Percentiles rank a stretch among this genome's conserved stretches.
These are phyloP conservation scores for Galerina sulciceps DNA, from an alignment of 768 basidiomycete species.

Conservation along the genomic window DNA sequence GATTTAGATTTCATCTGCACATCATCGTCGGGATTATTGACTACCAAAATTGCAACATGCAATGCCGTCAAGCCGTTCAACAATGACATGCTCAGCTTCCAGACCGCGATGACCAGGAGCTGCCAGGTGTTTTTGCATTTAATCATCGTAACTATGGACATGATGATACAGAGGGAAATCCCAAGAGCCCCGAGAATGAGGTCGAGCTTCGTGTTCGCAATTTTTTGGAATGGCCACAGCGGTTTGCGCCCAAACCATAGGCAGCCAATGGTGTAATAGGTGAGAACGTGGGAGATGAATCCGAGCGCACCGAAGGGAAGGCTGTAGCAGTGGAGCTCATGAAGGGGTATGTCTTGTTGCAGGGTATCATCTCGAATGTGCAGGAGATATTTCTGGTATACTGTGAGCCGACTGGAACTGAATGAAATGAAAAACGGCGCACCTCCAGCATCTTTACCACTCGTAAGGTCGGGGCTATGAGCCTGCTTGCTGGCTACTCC, in stretches of 20 bases:
- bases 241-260: constrained; percentile 29
- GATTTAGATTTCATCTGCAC: constrained; percentile 18
- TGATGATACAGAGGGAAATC: constrained; percentile 23
- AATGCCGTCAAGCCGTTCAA: constrained; percentile 26
- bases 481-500: too few species aligned
- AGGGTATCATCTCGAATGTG: constrained; percentile 9
- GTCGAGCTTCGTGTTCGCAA: constrained; percentile 24
- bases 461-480: too few species aligned
- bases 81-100: constrained; percentile 31
- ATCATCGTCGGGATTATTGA: constrained; percentile 21
- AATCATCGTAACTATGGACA: constrained; percentile 29
- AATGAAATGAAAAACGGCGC: not conserved
- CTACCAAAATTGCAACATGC: constrained; percentile 25
- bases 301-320: constrained; percentile 30
- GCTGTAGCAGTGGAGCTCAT: constrained; percentile 29
- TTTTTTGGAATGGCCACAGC: constrained; percentile 25
- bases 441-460: too few species aligned
- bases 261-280: constrained; percentile 28
- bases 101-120: constrained; percentile 28
- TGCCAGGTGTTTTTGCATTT: constrained; percentile 30
- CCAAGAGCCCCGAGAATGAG: constrained; percentile 24
- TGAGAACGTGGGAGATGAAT: constrained; percentile 29
- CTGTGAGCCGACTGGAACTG: not conserved
- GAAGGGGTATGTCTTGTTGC: constrained; percentile 18
- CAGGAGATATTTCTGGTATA: not conserved